These are phyloP conservation scores for Verticillium nonalfalfae DNA, from an alignment of 2,329 filamentous ascomycete species.

Conservation along the genomic window DNA sequence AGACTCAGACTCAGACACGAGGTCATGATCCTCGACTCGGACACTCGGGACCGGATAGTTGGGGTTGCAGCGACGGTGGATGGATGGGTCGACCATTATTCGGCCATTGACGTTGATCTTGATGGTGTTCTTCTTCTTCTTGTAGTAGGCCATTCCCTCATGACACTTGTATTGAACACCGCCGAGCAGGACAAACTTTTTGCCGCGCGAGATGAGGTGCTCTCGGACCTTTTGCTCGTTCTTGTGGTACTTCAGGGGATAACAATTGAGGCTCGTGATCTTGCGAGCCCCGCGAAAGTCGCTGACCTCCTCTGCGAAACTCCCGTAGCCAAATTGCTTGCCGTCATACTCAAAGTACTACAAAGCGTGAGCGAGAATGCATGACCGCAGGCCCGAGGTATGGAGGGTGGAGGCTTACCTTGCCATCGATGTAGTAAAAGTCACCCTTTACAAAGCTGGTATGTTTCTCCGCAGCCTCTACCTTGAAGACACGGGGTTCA, in stretches of 20 bases:
- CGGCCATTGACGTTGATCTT: constrained; percentile 21
- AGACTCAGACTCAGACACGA: constrained; percentile 43
- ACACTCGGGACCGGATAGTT: constrained; percentile 77
- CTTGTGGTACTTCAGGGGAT: constrained; percentile 37
- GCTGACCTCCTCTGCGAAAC: constrained; percentile 24
- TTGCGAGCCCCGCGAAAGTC: constrained; percentile 39
- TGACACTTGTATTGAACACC: constrained; percentile 43
- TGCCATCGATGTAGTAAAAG: constrained; percentile 71
- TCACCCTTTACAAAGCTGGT: constrained; percentile 62
- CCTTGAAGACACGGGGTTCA: constrained; percentile 75
- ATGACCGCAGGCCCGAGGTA: neutral
- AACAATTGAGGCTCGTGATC: constrained; percentile 35
- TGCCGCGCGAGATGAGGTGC: constrained; percentile 31
- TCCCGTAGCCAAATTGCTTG: constrained; percentile 32
- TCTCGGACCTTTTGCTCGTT: constrained; percentile 25
- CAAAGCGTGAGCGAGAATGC: constrained; percentile 47
- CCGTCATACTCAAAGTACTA: constrained; percentile 41
- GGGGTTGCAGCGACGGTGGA: constrained; percentile 74
- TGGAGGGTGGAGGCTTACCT: constrained; percentile 19
- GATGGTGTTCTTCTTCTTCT: constrained; percentile 22
- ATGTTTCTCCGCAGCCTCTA: constrained; percentile 69
- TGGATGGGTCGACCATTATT: constrained; percentile 25
- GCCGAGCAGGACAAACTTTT: constrained; percentile 35
- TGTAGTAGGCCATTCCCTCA: constrained; percentile 27
- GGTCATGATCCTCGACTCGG: constrained; percentile 62